Evolutionary conservation across 208 protist genomes (phyloP), one percentile per base, ranked within the genome.

Genomic region (Crithidia mellificae): DNA sequence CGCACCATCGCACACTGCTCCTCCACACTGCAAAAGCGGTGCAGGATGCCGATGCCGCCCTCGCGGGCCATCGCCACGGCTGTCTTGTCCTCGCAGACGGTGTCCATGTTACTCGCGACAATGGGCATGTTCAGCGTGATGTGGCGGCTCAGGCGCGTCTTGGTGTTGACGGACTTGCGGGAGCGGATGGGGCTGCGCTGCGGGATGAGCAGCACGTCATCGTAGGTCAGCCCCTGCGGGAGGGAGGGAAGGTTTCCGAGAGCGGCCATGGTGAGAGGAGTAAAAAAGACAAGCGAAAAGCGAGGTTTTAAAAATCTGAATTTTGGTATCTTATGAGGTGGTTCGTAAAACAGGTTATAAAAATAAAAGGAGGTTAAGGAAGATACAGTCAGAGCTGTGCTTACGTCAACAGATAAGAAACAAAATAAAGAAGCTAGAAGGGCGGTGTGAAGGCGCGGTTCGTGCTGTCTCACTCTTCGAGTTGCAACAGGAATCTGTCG

Each of bases 71-170:
- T 93, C 24, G 78, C 78, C 22, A 96, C 79, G 39, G 91, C 88
- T 5, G 81, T 96, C 77, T 94, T 84, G 72, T 92, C 83, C 64
- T 96, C 91, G 71, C 88, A 94, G 19, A 96, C 91, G 24, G 91
- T 96, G 74, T 96, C 92, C 92, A 96, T 96, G 80, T 96, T 96
- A 58, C 84, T 91, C n/a, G 89, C 89, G 27, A 96, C 88, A 54
- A 96, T 88, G 29, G 92, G 92, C 12, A 95, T 88, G 46, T 85
- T 57, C 6, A 96, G 74, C 17, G 68, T 78, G 54, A 95, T 85
- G 69, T 92, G 79, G 57, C 83, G 83, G 20, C 84, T 88, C 32
- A 96, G 80, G 27, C 77, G 72, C 7, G 92, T 93, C 19, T 27
- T 63, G 5, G 87, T 92, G 57, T 46, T 80, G 14, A 95, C 88